A percentile compares a stretch with the other conserved stretches of the same genome.
Evolutionary conservation across 441 rosid species (phyloP).

Genomic region (Dalechampia spathulata): DNA sequence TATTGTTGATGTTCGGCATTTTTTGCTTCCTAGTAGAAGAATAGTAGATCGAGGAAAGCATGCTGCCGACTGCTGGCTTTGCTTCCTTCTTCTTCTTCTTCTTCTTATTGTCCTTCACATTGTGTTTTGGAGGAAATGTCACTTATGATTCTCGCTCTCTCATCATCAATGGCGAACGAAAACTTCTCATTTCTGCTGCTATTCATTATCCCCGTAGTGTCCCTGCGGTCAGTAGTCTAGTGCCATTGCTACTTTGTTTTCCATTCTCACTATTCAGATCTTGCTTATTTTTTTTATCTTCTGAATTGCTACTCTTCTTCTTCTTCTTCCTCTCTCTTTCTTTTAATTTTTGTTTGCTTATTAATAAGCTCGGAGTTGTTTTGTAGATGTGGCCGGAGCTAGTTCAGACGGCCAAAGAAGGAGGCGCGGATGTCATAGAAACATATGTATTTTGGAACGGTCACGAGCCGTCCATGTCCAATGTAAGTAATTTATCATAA

Average conservation of each 20-base stretch:
- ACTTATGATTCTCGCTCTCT: conserved; percentile 78
- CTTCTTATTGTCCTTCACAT: conserved; percentile 2
- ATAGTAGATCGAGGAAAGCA: no score
- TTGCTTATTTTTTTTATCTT: not conserved
- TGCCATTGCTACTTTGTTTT: conserved; percentile 4
- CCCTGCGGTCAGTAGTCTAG: conserved; percentile 60
- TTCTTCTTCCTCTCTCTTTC: no score
- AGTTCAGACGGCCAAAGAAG: conserved; percentile 81
- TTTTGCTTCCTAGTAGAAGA: no score
- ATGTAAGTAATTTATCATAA: conserved; percentile 36
- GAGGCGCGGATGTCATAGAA: conserved; percentile 74
- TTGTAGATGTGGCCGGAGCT: conserved; percentile 94
- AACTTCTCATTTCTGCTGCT: conserved; percentile 87
- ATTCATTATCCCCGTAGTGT: conserved; percentile 98
- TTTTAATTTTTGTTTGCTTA: no score
- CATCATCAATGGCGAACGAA: conserved; percentile 60
- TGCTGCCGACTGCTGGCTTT: no score
- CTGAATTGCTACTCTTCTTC: not conserved
- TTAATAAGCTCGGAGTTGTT: not conserved
- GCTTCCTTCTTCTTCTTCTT: not conserved
- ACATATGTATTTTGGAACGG: conserved; percentile 97
- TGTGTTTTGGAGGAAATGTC: conserved; percentile 40
- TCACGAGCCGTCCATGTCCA: conserved; percentile 69
- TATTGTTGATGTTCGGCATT: no score
- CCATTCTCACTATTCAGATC: not conserved